phyloP scores from a whole-genome alignment of 345 rosid genomes.

The Rhodomyrtus tomentosa region DNA sequence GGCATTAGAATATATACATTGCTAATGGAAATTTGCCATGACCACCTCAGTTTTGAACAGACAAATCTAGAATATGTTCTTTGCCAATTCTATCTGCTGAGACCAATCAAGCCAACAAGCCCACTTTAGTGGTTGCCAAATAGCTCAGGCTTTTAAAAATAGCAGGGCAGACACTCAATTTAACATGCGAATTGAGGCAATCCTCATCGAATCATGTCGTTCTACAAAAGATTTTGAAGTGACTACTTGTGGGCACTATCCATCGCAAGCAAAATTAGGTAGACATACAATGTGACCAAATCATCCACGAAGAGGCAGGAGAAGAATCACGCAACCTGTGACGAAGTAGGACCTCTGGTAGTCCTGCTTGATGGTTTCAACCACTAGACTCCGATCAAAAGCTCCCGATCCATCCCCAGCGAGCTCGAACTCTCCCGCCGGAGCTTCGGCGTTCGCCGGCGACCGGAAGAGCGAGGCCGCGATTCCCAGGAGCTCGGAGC shows the following conservation, averaged over 20 bases:
- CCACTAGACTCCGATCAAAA: slow-evolving; percentile 45
- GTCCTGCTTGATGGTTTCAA: slow-evolving; percentile 59
- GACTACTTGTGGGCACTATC: neutral
- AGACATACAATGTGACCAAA: neutral
- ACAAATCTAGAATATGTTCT: neutral
- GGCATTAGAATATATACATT: neutral
- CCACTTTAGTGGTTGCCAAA: neutral
- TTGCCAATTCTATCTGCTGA: neutral
- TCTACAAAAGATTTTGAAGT: neutral
- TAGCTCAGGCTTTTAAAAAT: neutral
- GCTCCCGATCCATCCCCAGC: slow-evolving; percentile 36
- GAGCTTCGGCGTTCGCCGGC: slow-evolving; percentile 11
- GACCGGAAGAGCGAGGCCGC: slow-evolving; percentile 68
- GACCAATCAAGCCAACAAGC: neutral
- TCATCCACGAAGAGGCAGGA: neutral
- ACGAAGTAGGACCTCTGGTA: slow-evolving; percentile 78
- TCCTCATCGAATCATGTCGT: neutral
- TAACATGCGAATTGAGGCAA: neutral
- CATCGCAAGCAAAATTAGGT: neutral
- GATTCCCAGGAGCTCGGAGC: slow-evolving; percentile 88
- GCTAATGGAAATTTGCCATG: neutral
- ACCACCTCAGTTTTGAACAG: neutral
- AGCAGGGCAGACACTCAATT: neutral
- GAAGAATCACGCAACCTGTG: slow-evolving; percentile 37
- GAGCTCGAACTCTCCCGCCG: slow-evolving; percentile 11